Percentiles rank a stretch among this genome's conserved stretches.
Conservation (phyloP, 768 basidiomycete species). For the Flagelloscypha sp. region DNA sequence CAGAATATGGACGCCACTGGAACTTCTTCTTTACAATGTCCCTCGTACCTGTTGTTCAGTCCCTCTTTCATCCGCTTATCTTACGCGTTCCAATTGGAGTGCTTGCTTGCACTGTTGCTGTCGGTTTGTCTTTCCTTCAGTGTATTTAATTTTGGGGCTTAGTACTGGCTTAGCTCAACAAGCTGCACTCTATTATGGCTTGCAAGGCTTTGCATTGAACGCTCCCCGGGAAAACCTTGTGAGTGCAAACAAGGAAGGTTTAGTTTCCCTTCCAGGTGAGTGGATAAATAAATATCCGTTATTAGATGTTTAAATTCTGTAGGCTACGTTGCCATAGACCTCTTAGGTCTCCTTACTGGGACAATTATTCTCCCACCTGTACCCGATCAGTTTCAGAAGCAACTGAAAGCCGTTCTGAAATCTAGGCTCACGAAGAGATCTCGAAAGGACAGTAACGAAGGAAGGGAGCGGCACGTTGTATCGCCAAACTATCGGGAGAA, state of each 20-base stretch:
- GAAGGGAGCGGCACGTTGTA: slow-evolving; percentile 4
- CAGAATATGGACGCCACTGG: slow-evolving; percentile 97
- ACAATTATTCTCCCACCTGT: slow-evolving; percentile 73
- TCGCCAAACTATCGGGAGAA: slow-evolving; percentile 37
- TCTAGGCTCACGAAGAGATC: slow-evolving; percentile 9
- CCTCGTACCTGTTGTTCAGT: slow-evolving; percentile 65
- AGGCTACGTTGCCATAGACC: slow-evolving; percentile 89
- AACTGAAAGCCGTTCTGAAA: slow-evolving; percentile 15
- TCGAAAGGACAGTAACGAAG: slow-evolving; percentile 15
- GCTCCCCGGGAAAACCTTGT: slow-evolving; percentile 57
- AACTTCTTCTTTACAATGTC: slow-evolving; percentile 97
- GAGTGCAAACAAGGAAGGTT: slow-evolving; percentile 85
- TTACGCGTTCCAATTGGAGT: slow-evolving; percentile 46
- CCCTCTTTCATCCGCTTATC: slow-evolving; percentile 61
- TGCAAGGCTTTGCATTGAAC: slow-evolving; percentile 59
- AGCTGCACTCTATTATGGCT: slow-evolving; percentile 44
- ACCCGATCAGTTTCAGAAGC: slow-evolving; percentile 58
- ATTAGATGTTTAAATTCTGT: slow-evolving; percentile 2
- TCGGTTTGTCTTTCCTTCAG: slow-evolving; percentile 31
- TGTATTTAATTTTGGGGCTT: background rate
- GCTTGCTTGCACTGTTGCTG: slow-evolving; percentile 52
- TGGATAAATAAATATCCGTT: background rate
- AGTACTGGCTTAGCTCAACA: slow-evolving; percentile 56
- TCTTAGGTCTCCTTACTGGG: slow-evolving; percentile 78
- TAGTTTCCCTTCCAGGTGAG: slow-evolving; percentile 69